These are phyloP conservation scores for Phytophthora cajani DNA, from an alignment of 352 stramenopile genomes.

Conservation along the genomic window DNA sequence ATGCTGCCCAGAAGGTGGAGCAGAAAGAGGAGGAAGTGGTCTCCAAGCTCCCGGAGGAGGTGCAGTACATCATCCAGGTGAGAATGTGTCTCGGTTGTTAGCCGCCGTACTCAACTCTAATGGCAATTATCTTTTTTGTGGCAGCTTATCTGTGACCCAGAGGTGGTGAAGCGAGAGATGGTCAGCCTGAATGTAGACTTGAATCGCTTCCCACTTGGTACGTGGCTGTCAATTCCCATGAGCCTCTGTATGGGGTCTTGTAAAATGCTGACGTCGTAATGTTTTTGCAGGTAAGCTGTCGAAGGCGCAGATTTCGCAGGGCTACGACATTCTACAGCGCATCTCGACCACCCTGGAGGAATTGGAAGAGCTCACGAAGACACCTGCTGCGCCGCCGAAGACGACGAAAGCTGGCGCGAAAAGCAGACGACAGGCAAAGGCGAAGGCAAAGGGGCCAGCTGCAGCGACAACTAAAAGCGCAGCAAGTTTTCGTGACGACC, in stretches of 20 bases:
- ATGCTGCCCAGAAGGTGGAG: conserved; percentile 30
- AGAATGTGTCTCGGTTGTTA: neutral
- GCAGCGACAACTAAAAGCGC: conserved; percentile 27
- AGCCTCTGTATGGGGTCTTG: neutral
- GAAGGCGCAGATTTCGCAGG: conserved; percentile 68
- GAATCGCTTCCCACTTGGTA: conserved; percentile 59
- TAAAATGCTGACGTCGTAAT: conserved; percentile 10
- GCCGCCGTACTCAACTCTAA: neutral
- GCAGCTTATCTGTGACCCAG: conserved; percentile 62
- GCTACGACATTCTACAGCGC: conserved; percentile 61
- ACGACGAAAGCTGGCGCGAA: conserved; percentile 25
- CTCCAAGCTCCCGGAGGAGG: conserved; percentile 37
- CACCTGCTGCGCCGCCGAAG: conserved; percentile 18
- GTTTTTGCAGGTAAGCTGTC: conserved; percentile 45
- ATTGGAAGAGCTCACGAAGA: conserved; percentile 41
- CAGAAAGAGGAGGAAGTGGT: conserved; percentile 30
- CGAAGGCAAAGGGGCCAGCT: conserved; percentile 30
- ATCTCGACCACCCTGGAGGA: conserved; percentile 53
- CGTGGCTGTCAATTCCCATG: neutral
- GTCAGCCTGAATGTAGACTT: conserved; percentile 55
- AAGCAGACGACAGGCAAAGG: conserved; percentile 32
- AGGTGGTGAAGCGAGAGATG: conserved; percentile 58
- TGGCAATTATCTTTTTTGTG: neutral
- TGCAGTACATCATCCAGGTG: conserved; percentile 54
- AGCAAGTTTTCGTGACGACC: conserved; percentile 33